These are phyloP conservation scores for Onygena corvina DNA, from an alignment of 2,329 filamentous ascomycete species.

Conservation along the genomic window DNA sequence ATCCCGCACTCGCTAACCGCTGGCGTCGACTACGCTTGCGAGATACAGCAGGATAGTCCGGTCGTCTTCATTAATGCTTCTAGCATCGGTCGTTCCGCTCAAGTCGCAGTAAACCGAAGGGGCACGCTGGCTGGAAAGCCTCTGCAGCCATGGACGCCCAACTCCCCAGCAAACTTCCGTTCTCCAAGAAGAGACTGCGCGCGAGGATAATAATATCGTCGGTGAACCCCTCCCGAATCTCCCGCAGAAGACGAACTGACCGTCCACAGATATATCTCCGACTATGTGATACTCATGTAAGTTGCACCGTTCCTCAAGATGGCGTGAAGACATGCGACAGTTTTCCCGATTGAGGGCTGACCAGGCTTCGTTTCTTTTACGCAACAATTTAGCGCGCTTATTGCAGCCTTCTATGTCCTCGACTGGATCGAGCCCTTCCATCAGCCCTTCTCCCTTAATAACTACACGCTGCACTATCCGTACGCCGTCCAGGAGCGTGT, in stretches of 20 bases:
- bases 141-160: conserved; percentile 13
- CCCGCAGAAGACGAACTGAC: background rate
- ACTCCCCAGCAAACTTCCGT: conserved; percentile 37
- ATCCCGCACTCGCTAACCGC: background rate
- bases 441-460: conserved; percentile 46
- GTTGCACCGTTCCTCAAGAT: conserved; percentile 17
- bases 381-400: conserved; percentile 35
- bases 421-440: conserved; percentile 45
- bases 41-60: background rate
- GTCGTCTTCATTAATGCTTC: background rate
- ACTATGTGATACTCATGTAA: conserved; percentile 49
- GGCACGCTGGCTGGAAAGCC: background rate
- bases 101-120: background rate
- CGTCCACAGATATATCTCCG: conserved; percentile 40
- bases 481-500: conserved; percentile 46
- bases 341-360: conserved; percentile 11
- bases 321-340: conserved; percentile 7
- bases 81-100: background rate
- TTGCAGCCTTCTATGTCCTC: conserved; percentile 41
- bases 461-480: conserved; percentile 47
- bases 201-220: conserved; percentile 43
- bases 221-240: conserved; percentile 15
- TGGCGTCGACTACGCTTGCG: background rate
- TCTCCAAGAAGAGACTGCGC: conserved; percentile 42
- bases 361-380: too few species aligned